Percentiles rank a stretch among this genome's conserved stretches.
Evolutionary conservation across 2,329 filamentous ascomycete genomes (phyloP).

Genomic region (Pseudogymnoascus destructans): DNA sequence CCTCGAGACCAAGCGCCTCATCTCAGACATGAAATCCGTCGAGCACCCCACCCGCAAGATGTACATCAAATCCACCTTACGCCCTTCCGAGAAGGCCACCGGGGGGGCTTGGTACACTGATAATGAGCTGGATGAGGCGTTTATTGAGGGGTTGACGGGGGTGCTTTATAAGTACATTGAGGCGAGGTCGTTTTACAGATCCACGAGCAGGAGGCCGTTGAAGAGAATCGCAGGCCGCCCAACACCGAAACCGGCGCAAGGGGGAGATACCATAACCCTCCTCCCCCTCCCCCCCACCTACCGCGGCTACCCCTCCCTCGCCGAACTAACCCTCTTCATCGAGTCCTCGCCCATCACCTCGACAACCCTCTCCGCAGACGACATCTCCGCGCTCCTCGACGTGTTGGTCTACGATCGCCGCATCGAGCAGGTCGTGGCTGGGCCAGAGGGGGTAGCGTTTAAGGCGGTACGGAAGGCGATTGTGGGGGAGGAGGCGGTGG

Average conservation of each 20-base stretch:
- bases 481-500: conserved; percentile 29
- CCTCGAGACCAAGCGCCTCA: conserved; percentile 68
- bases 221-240: conserved; percentile 14
- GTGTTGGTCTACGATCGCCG: conserved; percentile 81
- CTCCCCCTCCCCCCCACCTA: conserved; percentile 51
- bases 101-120: conserved; percentile 94
- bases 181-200: conserved; percentile 53
- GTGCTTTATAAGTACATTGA: conserved; percentile 64
- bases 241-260: conserved; percentile 8
- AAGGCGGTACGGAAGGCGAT: conserved; percentile 23
- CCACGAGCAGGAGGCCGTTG: conserved; percentile 22
- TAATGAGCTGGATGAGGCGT: conserved; percentile 74
- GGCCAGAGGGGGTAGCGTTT: conserved; percentile 25
- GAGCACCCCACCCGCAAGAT: conserved; percentile 86
- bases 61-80: conserved; percentile 81
- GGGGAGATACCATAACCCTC: conserved; percentile 19
- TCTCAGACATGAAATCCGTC: conserved; percentile 83
- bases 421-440: conserved; percentile 46
- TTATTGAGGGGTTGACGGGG: conserved; percentile 65
- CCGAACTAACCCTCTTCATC: conserved; percentile 64
- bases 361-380: conserved; percentile 54
- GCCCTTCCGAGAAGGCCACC: conserved; percentile 78
- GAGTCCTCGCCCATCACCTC: conserved; percentile 56
- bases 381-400: conserved; percentile 76
- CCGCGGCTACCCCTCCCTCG: conserved; percentile 65